phyloP scores from a whole-genome alignment of 2,329 filamentous ascomycete genomes.

The Neofusicoccum laricinum region DNA sequence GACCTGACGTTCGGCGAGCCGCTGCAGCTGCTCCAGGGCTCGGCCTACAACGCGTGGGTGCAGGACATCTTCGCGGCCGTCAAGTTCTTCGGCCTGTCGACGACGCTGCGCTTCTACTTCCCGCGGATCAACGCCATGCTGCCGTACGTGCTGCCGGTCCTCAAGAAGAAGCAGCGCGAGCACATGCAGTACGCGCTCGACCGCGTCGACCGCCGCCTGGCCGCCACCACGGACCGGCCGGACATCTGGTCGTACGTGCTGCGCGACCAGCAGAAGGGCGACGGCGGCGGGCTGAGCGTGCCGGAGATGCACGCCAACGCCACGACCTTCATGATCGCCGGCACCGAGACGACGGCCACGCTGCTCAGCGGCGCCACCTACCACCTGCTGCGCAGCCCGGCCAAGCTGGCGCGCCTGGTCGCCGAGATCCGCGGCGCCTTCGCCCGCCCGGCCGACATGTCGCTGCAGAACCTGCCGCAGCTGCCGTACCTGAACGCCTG shows the following conservation, averaged over 20 bases:
- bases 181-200: slow-evolving; percentile 6
- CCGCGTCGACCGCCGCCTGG: slow-evolving; percentile 1
- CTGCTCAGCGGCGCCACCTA: slow-evolving; percentile 30
- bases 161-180: slow-evolving; percentile 1
- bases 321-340: slow-evolving; percentile 31
- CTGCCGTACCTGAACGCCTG: slow-evolving; percentile 20
- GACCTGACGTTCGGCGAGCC: slow-evolving; percentile 32
- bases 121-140: slow-evolving; percentile 1
- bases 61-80: slow-evolving; percentile 27
- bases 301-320: slow-evolving; percentile 21
- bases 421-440: slow-evolving; percentile 4
- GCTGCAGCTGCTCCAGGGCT: slow-evolving; percentile 28
- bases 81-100: slow-evolving; percentile 16
- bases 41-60: slow-evolving; percentile 33
- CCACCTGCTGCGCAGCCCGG: slow-evolving; percentile 29
- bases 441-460: not conserved
- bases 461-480: slow-evolving; percentile 1
- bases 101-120: slow-evolving; percentile 14
- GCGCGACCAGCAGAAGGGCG: not conserved
- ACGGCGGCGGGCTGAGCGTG: not conserved
- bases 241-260: slow-evolving; percentile 15
- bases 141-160: not conserved
- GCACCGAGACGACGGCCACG: slow-evolving; percentile 42
- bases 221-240: not conserved
- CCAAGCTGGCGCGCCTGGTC: not conserved